Percentiles rank a stretch among this genome's conserved stretches.
phyloP scores from a whole-genome alignment of 192 early-diverging fungal species.

The Backusella sp. region DNA sequence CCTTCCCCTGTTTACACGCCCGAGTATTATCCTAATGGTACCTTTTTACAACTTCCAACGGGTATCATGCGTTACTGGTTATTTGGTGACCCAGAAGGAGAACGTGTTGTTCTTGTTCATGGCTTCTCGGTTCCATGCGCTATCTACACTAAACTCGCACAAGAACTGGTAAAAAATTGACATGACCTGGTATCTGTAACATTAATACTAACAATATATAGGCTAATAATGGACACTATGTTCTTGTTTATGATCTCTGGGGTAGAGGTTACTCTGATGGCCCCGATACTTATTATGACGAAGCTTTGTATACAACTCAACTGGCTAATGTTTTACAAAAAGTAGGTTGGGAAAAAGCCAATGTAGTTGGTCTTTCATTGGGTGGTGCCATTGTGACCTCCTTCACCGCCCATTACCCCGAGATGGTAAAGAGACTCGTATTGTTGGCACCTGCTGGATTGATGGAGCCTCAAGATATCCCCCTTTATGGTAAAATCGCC shows the following conservation, averaged over 20 bases:
- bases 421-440: slow-evolving; percentile 40
- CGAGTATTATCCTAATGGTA: slow-evolving; percentile 34
- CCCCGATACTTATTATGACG: slow-evolving; percentile 36
- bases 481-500: slow-evolving; percentile 11
- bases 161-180: slow-evolving; percentile 21
- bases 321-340: slow-evolving; percentile 41
- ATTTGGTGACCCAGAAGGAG: slow-evolving; percentile 38
- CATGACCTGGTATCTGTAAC: neutral
- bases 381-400: slow-evolving; percentile 47
- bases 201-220: slow-evolving; percentile 1
- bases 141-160: slow-evolving; percentile 3
- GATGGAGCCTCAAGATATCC: slow-evolving; percentile 30
- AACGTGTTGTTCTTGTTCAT: slow-evolving; percentile 44
- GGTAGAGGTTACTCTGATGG: slow-evolving; percentile 47
- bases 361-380: slow-evolving; percentile 43
- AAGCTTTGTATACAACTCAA: slow-evolving; percentile 40
- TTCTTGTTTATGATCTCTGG: slow-evolving; percentile 48
- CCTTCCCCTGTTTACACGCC: slow-evolving; percentile 31
- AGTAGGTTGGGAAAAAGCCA: slow-evolving; percentile 41
- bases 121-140: slow-evolving; percentile 32
- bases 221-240: slow-evolving; percentile 36
- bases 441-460: slow-evolving; percentile 49
- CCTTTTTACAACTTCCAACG: slow-evolving; percentile 26
- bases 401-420: slow-evolving; percentile 40
- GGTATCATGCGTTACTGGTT: slow-evolving; percentile 45